phyloP scores from a whole-genome alignment of 2,329 filamentous ascomycete species.

The Sordariomycetes sp. region DNA sequence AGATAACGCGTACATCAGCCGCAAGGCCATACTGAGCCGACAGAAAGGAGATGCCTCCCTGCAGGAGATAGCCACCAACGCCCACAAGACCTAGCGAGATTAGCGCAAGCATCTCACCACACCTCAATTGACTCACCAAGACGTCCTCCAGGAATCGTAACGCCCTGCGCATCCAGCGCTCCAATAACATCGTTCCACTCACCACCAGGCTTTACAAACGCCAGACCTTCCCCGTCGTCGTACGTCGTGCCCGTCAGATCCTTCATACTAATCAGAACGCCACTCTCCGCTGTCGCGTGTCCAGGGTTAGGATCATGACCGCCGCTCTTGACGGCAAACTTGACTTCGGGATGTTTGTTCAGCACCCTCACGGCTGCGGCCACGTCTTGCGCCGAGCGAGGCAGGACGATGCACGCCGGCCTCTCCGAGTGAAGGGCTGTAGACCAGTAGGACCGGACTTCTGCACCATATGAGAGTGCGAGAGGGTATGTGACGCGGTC shows the following conservation, averaged over 20 bases:
- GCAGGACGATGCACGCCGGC: slow-evolving; percentile 25
- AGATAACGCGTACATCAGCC: slow-evolving; percentile 13
- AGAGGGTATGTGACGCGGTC: neutral
- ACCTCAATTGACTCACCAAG: slow-evolving; percentile 9
- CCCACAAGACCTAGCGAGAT: slow-evolving; percentile 13
- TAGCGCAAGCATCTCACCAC: neutral
- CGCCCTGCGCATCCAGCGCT: slow-evolving; percentile 19
- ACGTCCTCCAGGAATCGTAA: slow-evolving; percentile 21
- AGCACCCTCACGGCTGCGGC: slow-evolving; percentile 19
- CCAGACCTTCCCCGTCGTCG: slow-evolving; percentile 19
- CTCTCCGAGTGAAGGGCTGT: slow-evolving; percentile 15
- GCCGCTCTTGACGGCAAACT: slow-evolving; percentile 26
- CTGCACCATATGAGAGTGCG: slow-evolving; percentile 1
- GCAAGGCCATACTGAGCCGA: slow-evolving; percentile 16
- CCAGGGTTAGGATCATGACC: slow-evolving; percentile 27
- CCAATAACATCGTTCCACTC: slow-evolving; percentile 28
- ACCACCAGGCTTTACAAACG: slow-evolving; percentile 26
- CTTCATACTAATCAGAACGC: slow-evolving; percentile 24
- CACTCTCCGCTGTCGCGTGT: slow-evolving; percentile 21
- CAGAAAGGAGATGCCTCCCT: slow-evolving; percentile 19
- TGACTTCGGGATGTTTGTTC: slow-evolving; percentile 16
- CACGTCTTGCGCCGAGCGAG: slow-evolving; percentile 20
- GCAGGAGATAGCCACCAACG: slow-evolving; percentile 15
- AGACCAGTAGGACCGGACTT: slow-evolving; percentile 20
- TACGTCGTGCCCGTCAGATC: slow-evolving; percentile 23